Evolutionary conservation across 148 eudicot species (phyloP).

Genomic region (Vaccinium macrocarpon): DNA sequence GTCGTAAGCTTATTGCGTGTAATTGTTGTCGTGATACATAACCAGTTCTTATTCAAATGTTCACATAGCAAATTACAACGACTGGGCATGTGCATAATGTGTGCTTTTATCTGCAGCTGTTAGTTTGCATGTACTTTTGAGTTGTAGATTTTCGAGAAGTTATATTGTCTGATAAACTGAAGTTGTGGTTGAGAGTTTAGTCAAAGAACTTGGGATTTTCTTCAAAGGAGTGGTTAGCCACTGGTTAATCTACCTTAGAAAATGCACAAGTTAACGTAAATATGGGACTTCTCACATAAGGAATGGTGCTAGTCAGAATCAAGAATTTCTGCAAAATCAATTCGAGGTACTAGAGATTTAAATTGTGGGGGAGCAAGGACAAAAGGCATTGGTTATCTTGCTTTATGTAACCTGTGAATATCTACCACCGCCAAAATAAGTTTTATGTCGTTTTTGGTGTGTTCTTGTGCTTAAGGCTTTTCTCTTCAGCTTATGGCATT

Average conservation of each 20-base stretch:
- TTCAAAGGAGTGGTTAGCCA: neutral
- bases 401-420: neutral
- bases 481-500: neutral
- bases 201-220: neutral
- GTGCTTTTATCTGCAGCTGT: slow-evolving; percentile 3
- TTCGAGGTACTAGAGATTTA: neutral
- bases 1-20: neutral
- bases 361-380: neutral
- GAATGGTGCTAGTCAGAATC: slow-evolving; percentile 2
- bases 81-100: neutral
- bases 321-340: neutral
- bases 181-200: neutral
- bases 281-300: neutral
- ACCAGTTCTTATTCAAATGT: neutral
- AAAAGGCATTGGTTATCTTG: neutral
- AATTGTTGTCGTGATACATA: neutral
- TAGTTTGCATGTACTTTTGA: neutral
- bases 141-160: neutral
- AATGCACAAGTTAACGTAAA: neutral
- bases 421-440: neutral
- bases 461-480: neutral
- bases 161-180: neutral
- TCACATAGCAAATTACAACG: neutral
- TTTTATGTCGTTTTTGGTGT: neutral
- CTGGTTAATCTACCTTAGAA: neutral